Evolutionary conservation across 371 early-diverging fungal genomes (phyloP).

Genomic region (Batkoa obscura): DNA sequence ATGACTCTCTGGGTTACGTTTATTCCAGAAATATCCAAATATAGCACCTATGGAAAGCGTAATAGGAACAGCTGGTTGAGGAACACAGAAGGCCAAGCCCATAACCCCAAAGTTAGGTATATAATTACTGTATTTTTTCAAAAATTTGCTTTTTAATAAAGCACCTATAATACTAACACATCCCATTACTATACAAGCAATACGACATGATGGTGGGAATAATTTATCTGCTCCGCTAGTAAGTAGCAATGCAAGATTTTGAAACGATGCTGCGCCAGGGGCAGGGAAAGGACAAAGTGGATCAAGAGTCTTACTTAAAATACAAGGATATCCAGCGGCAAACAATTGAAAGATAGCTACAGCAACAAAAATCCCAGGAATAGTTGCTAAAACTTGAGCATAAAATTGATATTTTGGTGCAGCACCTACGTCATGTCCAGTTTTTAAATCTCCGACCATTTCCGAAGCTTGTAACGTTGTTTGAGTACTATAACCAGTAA

Average conservation of each 20-base stretch:
- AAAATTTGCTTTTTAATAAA: background rate
- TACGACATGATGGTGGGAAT: background rate
- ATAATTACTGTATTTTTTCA: background rate
- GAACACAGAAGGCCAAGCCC: background rate
- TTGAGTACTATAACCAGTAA: slow-evolving; percentile 34
- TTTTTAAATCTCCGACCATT: slow-evolving; percentile 45
- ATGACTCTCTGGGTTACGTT: background rate
- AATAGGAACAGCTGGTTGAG: background rate
- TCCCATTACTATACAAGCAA: background rate
- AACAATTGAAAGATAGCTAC: slow-evolving; percentile 24
- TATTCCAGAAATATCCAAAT: background rate
- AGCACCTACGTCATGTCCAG: slow-evolving; percentile 32
- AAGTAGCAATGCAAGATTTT: slow-evolving; percentile 12
- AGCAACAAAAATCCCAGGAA: slow-evolving; percentile 30
- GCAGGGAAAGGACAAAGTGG: background rate
- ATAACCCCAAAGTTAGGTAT: background rate
- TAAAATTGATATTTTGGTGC: slow-evolving; percentile 37
- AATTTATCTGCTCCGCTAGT: background rate
- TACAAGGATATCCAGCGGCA: slow-evolving; percentile 3
- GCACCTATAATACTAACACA: background rate
- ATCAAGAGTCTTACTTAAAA: background rate
- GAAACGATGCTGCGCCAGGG: background rate
- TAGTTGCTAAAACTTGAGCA: slow-evolving; percentile 37
- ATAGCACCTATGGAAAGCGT: background rate
- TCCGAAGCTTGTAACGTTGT: slow-evolving; percentile 37